Evolutionary conservation across 1,139 yeast genomes (phyloP).

Genomic region (Ogataea hybrid): DNA sequence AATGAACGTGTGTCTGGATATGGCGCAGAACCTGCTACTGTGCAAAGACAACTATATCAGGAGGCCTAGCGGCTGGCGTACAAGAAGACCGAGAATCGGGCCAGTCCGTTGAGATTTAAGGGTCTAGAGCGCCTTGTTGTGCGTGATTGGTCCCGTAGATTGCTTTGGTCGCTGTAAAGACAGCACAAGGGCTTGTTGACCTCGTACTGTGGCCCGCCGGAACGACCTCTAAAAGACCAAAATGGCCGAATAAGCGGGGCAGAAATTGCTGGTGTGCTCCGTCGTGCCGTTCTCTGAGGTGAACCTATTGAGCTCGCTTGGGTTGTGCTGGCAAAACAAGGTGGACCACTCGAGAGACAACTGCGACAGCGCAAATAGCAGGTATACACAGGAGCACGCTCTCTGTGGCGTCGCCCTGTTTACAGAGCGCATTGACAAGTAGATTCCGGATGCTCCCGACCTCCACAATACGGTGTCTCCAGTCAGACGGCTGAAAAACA

Average conservation of each 20-base stretch:
- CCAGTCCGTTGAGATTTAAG: slow-evolving; percentile 34
- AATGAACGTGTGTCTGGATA: slow-evolving; percentile 67
- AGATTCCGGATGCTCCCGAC: slow-evolving; percentile 51
- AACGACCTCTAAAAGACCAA: slow-evolving; percentile 37
- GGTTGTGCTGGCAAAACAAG: too few species aligned
- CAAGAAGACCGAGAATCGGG: slow-evolving; percentile 52
- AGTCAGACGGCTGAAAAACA: slow-evolving; percentile 48
- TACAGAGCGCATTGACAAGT: slow-evolving; percentile 51
- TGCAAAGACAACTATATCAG: slow-evolving; percentile 78
- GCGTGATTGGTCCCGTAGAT: too few species aligned
- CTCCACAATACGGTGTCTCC: slow-evolving; percentile 82
- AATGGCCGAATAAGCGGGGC: slow-evolving; percentile 38
- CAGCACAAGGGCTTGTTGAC: slow-evolving; percentile 83
- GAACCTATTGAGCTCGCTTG: slow-evolving; percentile 29
- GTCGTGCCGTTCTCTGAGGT: slow-evolving; percentile 37
- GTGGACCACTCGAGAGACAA: too few species aligned
- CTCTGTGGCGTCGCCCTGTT: slow-evolving; percentile 57
- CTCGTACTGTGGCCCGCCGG: slow-evolving; percentile 61
- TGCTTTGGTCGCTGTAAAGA: slow-evolving; percentile 31
- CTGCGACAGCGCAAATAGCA: too few species aligned
- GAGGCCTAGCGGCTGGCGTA: slow-evolving; percentile 98
- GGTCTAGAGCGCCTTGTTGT: slow-evolving; percentile 38
- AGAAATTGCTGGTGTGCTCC: slow-evolving; percentile 84
- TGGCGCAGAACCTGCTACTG: slow-evolving; percentile 79
- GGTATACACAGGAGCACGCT: slow-evolving; percentile 31